A percentile compares a stretch with the other conserved stretches of the same genome.
Conservation (phyloP, 2,329 filamentous ascomycete species). For the Zymoseptoria tritici region DNA sequence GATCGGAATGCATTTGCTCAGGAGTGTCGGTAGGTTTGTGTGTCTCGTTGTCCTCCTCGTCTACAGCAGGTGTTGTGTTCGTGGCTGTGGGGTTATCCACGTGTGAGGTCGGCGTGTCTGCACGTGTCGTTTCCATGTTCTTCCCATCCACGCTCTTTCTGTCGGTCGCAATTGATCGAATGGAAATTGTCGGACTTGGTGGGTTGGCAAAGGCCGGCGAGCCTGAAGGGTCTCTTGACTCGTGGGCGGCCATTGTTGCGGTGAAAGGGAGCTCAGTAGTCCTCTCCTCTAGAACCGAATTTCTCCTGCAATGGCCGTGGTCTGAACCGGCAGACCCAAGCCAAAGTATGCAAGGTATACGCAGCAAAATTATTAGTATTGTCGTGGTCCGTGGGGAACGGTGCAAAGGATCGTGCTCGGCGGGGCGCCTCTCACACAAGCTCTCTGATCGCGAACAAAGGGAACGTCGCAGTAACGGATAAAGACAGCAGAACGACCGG, state of each 20-base stretch:
- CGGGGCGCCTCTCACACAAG: neutral
- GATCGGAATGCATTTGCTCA: neutral
- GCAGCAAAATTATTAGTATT: neutral
- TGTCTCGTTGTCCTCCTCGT: neutral
- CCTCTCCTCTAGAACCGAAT: neutral
- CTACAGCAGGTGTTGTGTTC: neutral
- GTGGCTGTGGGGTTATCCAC: neutral
- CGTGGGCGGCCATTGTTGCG: neutral
- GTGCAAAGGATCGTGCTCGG: neutral
- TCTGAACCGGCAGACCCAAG: neutral
- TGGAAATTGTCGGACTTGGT: neutral
- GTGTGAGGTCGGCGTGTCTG: slow-evolving; percentile 3
- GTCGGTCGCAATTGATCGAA: neutral
- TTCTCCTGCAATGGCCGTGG: neutral
- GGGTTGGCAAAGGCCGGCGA: neutral
- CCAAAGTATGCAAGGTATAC: neutral
- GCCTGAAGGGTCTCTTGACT: neutral
- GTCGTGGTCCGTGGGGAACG: neutral
- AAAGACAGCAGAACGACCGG: neutral
- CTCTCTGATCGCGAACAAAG: neutral
- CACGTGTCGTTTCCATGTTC: neutral
- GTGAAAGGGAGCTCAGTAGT: neutral
- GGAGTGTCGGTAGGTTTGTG: neutral
- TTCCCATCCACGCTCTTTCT: neutral
- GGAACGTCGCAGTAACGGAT: neutral